Evolutionary conservation across 345 rosid species (phyloP), one percentile per base, ranked within the genome.

Genomic region (Gossypium thurberi): DNA sequence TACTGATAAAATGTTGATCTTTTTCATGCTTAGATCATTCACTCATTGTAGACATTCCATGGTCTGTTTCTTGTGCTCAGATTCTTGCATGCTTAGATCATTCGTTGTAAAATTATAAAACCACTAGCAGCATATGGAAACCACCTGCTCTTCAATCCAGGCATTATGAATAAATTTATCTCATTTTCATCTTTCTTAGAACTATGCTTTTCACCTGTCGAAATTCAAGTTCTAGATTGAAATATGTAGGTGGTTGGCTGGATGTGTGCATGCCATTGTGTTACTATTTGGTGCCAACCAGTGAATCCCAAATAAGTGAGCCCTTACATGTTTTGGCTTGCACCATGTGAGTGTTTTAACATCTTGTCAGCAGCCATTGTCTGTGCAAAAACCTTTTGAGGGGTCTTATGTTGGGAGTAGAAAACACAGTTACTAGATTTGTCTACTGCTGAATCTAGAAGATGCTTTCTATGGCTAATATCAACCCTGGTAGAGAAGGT

Each of bases 401-500:
- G 42, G 71, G 43, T 67, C 57, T 67, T 3, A 14, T 67, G 40
- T 67, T 67, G 6, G 71, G 14, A 50, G 44, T 3, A 68, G 15
- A 23, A 26, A 33, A 33, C 40, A 33, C 40, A 8, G 57, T 37
- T 28, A 2, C 25, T 8, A 51, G 42, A 4, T 13, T 50, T 50
- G 60, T 14, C 26, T 23, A 11, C 59, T 33, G 40, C 25, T 69
- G 13, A 69, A 51, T 17, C 8, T 69, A 18, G 37, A 23, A 71
- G 56, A 17, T 72, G 66, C 66, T 18, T 44, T 44, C 12, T 43
- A 37, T n/a, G 47, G n/a, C 8, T 37, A 40, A 3, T 62, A 20
- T 70, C 20, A n/a, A 26, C 17, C 50, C 17, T 65, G 25, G 88
- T 65, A 89, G 92, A 85, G 99, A 92, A 2, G 98, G 99, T 77